Evolutionary conservation across 1,284 basidiomycete genomes (phyloP), one percentile per base, ranked within the genome.

Genomic region (Ustilago tritici): DNA sequence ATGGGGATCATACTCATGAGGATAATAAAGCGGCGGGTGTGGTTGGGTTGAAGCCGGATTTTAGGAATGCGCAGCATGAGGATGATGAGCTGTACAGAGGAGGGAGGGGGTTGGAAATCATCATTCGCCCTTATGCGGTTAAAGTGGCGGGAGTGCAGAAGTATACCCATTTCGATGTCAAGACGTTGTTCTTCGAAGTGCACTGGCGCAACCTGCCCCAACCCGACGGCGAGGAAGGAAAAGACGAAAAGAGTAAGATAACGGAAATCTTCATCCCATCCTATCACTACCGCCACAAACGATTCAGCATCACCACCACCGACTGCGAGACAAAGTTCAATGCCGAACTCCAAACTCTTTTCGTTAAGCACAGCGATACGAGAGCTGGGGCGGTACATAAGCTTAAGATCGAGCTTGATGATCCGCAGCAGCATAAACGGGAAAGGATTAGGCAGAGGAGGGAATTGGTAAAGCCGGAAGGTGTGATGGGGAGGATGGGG

Each of bases 61-160:
- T 70, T 35, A 17, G 60, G 2, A 70, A 66, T 35, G 67, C 70
- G 0, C 32, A 38, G 36, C 65, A 89, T 12, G 91, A 93, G 80
- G 87, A 88, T 11, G 70, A 82, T 28, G 36, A 47, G 32, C 88
- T 95, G 28, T 95, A 97, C 84, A 90, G 91, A 38, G 95, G 95
- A 3, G 93, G 89, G 0, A 89, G 95, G 8, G 91, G 95, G 54
- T 88, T 98, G 2, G 88, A 91, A 34, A 90, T 92, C 1, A 87
- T 98, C 61, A 81, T 87, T 49, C 77, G 86, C 11, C 86, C 86
- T 0, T 87, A 86, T 56, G 83, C 82, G 0, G 76, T 74, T 69
- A 86, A 86, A 58, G 77, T 86, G 10, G 85, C 86, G 2, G 86
- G 86, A 4, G 77, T 81, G 12, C 86, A 83, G 31, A 35, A 79